Base-by-base conservation (phyloP, 257 asterid species). In the Lantana camara region DNA sequence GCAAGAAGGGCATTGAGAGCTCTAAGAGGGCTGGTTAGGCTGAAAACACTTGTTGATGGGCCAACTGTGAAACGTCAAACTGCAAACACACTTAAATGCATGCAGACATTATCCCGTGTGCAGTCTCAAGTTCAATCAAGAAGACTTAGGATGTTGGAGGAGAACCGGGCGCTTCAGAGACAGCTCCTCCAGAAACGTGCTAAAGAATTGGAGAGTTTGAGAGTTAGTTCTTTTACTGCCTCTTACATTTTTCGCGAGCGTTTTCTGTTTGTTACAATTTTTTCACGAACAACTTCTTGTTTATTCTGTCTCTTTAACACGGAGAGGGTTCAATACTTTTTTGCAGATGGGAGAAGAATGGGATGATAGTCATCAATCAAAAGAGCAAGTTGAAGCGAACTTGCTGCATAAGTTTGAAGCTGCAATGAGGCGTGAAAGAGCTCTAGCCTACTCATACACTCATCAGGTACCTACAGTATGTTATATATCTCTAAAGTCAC, bases 1-100 rank as follows among this genome's bases (percentile, higher is more conserved):
- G 99, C 99, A 11, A 86, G 96, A 76, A 84, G 95, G 73, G 96
- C 95, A 16, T 70, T 88, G 74, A 70, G 85, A 57, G 99, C 97
- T 58, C 77, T 90, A 46, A 83, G 96, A 79, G 97, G 99, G 67
- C 91, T 94, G 44, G 95, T 90, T 54, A 80, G 97, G 74, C 73
- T 94, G 60, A 90, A 94, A 81, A 70, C 90, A 52, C 96, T 94
- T 20, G 87, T 84, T 29, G 89, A 90, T 71, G 99, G 97, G 63
- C 81, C 89, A 9, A 84, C 85, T 14, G 97, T 77, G 44, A 84
- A 77, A 74, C 92, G 96, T 50, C 97, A 94, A 77, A 94, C 97
- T 9, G 79, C 95, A 69, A 90, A 79, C 60, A 76, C 99, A 55
- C 77, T 94, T 48, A 90, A 88, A 75, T 78, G 92, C 73, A 88